Conservation (phyloP, 1,139 yeast species). For the Williopsis jadinii region DNA sequence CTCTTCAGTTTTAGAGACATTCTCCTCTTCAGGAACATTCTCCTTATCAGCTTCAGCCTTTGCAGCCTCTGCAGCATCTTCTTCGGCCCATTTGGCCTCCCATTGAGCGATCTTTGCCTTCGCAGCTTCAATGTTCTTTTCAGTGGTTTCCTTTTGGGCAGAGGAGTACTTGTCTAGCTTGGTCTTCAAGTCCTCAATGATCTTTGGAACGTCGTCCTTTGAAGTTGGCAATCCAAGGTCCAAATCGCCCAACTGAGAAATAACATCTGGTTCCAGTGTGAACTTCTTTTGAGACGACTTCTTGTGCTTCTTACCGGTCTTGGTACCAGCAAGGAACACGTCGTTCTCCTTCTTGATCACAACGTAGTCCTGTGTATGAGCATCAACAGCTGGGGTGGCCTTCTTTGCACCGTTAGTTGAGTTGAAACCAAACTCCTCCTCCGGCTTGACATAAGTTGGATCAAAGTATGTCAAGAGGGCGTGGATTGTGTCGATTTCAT, state of each 20-base stretch:
- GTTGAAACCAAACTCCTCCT: slow-evolving; percentile 22
- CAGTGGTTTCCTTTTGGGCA: slow-evolving; percentile 79
- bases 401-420: slow-evolving; percentile 24
- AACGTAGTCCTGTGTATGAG: slow-evolving; percentile 57
- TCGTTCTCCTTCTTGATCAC: slow-evolving; percentile 61
- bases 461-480: slow-evolving; percentile 66
- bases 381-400: slow-evolving; percentile 38
- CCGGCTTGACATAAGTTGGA: slow-evolving; percentile 66
- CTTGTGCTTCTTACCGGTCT: slow-evolving; percentile 42
- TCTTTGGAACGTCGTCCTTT: slow-evolving; percentile 61
- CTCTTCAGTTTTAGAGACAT: not conserved
- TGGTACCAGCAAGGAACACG: slow-evolving; percentile 44
- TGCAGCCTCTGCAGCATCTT: slow-evolving; percentile 30
- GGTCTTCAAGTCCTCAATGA: slow-evolving; percentile 63
- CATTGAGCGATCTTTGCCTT: slow-evolving; percentile 69
- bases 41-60: slow-evolving; percentile 14
- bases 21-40: slow-evolving; percentile 4
- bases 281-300: slow-evolving; percentile 48
- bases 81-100: slow-evolving; percentile 32
- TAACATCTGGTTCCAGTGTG: slow-evolving; percentile 73
- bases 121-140: slow-evolving; percentile 66
- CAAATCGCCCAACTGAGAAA: slow-evolving; percentile 71
- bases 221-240: slow-evolving; percentile 76
- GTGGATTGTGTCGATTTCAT: slow-evolving; percentile 69
- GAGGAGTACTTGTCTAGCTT: slow-evolving; percentile 65